These are phyloP conservation scores for Yamadazyma spencermartinsiae DNA, from an alignment of 1,139 yeast genomes.

Conservation along the genomic window DNA sequence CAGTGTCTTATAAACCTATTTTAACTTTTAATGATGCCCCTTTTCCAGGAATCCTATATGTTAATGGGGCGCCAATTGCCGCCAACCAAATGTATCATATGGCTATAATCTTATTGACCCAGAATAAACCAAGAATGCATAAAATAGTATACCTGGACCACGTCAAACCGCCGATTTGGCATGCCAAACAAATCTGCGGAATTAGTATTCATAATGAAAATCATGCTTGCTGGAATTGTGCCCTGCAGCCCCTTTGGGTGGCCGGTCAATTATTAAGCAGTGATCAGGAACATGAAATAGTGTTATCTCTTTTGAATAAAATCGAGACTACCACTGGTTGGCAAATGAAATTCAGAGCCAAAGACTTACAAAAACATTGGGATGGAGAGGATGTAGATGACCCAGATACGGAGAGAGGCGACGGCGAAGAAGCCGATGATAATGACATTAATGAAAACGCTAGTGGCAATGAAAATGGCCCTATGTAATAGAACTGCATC, in stretches of 20 bases:
- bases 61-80: constrained; percentile 38
- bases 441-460: background rate
- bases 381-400: constrained; percentile 10
- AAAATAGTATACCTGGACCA: constrained; percentile 17
- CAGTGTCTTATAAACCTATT: constrained; percentile 29
- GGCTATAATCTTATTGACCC: constrained; percentile 37
- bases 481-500: too few relatives aligned
- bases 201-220: constrained; percentile 34
- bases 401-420: background rate
- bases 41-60: constrained; percentile 35
- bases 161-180: constrained; percentile 34
- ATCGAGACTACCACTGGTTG: constrained; percentile 40
- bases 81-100: constrained; percentile 42
- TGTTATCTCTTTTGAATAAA: constrained; percentile 27
- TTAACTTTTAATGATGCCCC: constrained; percentile 26
- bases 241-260: constrained; percentile 40
- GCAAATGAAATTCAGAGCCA: constrained; percentile 37
- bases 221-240: constrained; percentile 39
- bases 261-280: constrained; percentile 42
- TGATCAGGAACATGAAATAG: constrained; percentile 33
- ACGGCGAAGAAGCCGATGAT: background rate
- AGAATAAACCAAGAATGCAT: constrained; percentile 35
- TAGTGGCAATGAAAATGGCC: background rate
- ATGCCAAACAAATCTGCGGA: constrained; percentile 39
- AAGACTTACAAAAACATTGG: constrained; percentile 36